Evolutionary conservation across 1,139 yeast genomes (phyloP), one percentile per base, ranked within the genome.

Genomic region (Blastobotrys malaysiensis): DNA sequence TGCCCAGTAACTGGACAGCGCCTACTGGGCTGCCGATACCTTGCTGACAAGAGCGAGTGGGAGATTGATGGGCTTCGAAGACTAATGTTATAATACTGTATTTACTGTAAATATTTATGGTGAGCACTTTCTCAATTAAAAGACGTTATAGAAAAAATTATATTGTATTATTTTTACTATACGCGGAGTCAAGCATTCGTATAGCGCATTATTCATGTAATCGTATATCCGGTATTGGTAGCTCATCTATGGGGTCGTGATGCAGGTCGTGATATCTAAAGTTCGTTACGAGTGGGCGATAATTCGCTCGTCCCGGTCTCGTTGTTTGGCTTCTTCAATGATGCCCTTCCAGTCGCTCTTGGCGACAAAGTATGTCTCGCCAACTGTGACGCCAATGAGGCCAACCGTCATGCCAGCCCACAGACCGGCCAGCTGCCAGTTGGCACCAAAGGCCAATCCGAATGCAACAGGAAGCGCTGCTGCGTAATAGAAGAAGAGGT

Each of bases 321-420:
- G 56, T 55, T 69, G 67, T 26, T 69, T 74, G 1, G 84, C 82
- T 18, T 72, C 75, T 45, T 70, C 71, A 44, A 81, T 65, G 22
- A 81, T 73, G 31, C 63, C 63, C 2, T 76, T 71, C 88, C 88
- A 84, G 60, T 83, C 74, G 3, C 83, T 80, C n/a, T 67, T 65
- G 36, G 75, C 62, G 6, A 82, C 81, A 55, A 71, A 77, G 58
- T 73, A 74, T 1, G 77, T 67, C 63, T 91, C 95, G 19, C 79
- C 74, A 0, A 78, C 51, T 1, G 90, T 90, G 58, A 93, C 89
- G 36, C 82, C 61, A 43, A 83, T 67, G 78, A 90, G 78, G 0
- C 96, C 97, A 46, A 81, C 68, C 1, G 93, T 88, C 55, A 89
- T 81, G 6, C 97, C 97, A n/a, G 83, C 63, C 99, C 99, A 93